Conservation (phyloP, 1,139 yeast species). For the Saccharomyces hybrid region DNA sequence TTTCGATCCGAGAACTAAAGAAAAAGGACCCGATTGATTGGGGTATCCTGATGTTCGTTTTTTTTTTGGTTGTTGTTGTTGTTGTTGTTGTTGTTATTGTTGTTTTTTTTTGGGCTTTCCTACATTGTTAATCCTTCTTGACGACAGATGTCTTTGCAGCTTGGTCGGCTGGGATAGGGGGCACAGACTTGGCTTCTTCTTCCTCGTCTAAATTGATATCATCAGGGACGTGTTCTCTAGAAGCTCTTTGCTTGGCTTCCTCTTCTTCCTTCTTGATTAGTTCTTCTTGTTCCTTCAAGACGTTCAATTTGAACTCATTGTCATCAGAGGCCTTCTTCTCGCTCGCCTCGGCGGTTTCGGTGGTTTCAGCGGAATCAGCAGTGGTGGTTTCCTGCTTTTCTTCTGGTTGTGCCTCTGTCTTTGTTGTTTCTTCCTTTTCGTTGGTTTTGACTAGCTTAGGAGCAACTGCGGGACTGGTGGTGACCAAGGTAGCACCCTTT, state of each 20-base stretch:
- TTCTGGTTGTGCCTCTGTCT: background rate
- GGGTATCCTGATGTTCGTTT: slow-evolving; percentile 57
- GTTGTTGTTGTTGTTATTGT: slow-evolving; percentile 52
- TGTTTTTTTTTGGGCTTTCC: slow-evolving; percentile 81
- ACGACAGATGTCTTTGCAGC: slow-evolving; percentile 18
- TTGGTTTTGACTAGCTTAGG: slow-evolving; percentile 21
- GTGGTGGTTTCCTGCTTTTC: slow-evolving; percentile 4
- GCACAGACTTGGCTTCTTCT: slow-evolving; percentile 32
- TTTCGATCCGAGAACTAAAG: background rate
- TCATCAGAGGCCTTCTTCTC: slow-evolving; percentile 23
- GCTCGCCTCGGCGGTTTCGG: slow-evolving; percentile 7
- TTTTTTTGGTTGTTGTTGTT: slow-evolving; percentile 29
- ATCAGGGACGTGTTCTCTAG: slow-evolving; percentile 68
- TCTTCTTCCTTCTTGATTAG: slow-evolving; percentile 82
- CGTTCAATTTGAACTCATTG: slow-evolving; percentile 77
- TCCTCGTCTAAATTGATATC: slow-evolving; percentile 73
- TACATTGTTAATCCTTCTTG: slow-evolving; percentile 37
- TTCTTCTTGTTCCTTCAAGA: slow-evolving; percentile 92
- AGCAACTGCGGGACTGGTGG: slow-evolving; percentile 45
- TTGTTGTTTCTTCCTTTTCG: background rate
- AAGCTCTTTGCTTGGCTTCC: slow-evolving; percentile 62
- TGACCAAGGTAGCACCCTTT: slow-evolving; percentile 36
- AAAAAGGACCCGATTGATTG: background rate
- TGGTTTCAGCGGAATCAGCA: slow-evolving; percentile 4
- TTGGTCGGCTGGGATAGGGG: slow-evolving; percentile 21